Conservation (phyloP, 805 yeast genomes). For the Kazachstania kunashirensis region DNA sequence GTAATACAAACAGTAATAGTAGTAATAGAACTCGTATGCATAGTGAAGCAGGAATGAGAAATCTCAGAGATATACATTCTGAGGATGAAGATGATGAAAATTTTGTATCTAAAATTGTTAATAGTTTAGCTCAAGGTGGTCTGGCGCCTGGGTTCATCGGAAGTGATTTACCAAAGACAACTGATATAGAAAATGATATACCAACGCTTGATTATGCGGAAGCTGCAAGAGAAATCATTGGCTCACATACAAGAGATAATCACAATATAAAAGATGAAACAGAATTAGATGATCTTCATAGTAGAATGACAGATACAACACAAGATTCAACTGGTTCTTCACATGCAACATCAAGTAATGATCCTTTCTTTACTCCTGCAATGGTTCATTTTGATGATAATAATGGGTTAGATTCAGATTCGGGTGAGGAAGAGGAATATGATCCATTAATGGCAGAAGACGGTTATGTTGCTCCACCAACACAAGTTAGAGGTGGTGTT, state of each 20-base stretch:
- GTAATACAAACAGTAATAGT: neutral
- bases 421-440: constrained; percentile 30
- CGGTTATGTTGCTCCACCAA: constrained; percentile 46
- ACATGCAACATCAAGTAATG: constrained; percentile 9
- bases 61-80: constrained; percentile 5
- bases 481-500: constrained; percentile 75
- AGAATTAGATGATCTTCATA: neutral
- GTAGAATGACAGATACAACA: constrained; percentile 20
- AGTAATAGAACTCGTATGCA: neutral
- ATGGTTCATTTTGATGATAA: constrained; percentile 36
- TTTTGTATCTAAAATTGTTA: constrained; percentile 25
- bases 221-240: constrained; percentile 35
- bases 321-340: constrained; percentile 13
- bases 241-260: neutral
- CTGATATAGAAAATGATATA: constrained; percentile 28
- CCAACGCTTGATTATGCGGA: constrained; percentile 38
- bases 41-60: neutral
- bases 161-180: constrained; percentile 32
- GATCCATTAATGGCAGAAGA: constrained; percentile 12
- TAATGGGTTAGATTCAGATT: constrained; percentile 13
- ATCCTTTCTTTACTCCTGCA: constrained; percentile 30
- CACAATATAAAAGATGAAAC: neutral
- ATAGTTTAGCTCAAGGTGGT: constrained; percentile 25
- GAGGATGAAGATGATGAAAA: constrained; percentile 19
- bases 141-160: constrained; percentile 29